Conservation (phyloP, 441 rosid species). For the Dalechampia spathulata region DNA sequence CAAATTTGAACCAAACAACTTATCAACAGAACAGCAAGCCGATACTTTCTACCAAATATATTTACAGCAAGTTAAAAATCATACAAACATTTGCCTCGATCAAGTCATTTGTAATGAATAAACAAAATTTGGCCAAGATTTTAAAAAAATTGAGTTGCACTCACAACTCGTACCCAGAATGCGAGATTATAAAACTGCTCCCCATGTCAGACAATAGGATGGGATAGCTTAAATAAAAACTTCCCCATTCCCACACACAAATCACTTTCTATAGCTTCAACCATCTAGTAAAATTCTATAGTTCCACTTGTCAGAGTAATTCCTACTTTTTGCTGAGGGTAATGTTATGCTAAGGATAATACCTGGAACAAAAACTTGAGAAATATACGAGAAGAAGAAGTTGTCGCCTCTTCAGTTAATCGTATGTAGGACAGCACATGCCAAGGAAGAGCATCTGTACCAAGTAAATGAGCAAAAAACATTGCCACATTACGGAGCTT, state of each 20-base stretch:
- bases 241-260: too few species aligned
- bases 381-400: slow-evolving; percentile 83
- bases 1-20: too few species aligned
- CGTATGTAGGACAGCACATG: slow-evolving; percentile 73
- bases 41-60: neutral
- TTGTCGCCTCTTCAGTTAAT: slow-evolving; percentile 80
- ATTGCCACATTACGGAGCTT: slow-evolving; percentile 75
- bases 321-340: neutral
- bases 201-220: neutral
- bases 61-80: too few species aligned
- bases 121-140: too few species aligned
- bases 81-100: too few species aligned
- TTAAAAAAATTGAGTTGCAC: too few species aligned
- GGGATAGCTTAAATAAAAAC: too few species aligned
- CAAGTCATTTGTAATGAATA: too few species aligned
- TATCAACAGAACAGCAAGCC: neutral
- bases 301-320: neutral
- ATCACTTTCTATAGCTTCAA: neutral
- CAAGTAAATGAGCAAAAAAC: slow-evolving; percentile 85
- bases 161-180: too few species aligned
- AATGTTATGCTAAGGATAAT: neutral
- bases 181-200: neutral
- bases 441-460: slow-evolving; percentile 85
- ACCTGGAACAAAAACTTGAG: slow-evolving; percentile 94
- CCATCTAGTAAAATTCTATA: neutral